These are phyloP conservation scores for Chalciporus sphaerocephalus DNA, from an alignment of 768 basidiomycete species.

Conservation along the genomic window DNA sequence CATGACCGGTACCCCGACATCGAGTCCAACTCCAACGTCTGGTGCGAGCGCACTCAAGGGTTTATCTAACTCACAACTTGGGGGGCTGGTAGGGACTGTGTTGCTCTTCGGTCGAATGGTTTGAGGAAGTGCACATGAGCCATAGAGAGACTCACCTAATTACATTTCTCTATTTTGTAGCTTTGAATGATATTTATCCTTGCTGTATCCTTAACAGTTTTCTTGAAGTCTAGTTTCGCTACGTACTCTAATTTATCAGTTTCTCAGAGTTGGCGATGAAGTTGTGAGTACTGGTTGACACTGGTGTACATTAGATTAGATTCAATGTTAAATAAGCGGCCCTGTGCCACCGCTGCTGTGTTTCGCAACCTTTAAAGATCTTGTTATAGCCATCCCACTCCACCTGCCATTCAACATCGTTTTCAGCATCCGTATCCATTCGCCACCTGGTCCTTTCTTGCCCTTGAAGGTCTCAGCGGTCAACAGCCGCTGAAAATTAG, in stretches of 20 bases:
- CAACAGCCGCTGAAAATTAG: neutral
- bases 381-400: conserved; percentile 1
- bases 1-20: neutral
- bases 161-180: neutral
- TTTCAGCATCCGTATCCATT: neutral
- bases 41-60: neutral
- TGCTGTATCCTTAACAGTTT: conserved; percentile 3
- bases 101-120: conserved; percentile 4
- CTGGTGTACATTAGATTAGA: too few species aligned
- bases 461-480: neutral
- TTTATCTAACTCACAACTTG: conserved; percentile 1
- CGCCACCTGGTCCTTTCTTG: neutral
- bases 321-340: too few species aligned
- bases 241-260: neutral
- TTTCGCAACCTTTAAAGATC: neutral
- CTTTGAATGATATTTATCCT: neutral
- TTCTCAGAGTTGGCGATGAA: too few species aligned
- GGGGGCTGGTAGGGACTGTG: conserved; percentile 2
- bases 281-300: too few species aligned
- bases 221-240: neutral
- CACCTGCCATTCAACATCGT: neutral
- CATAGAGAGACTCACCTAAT: too few species aligned
- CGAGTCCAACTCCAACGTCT: neutral
- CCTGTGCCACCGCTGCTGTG: conserved; percentile 17
- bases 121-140: conserved; percentile 4